Evolutionary conservation across 139 green algal species (phyloP).

Genomic region (Klebsormidium nitens): DNA sequence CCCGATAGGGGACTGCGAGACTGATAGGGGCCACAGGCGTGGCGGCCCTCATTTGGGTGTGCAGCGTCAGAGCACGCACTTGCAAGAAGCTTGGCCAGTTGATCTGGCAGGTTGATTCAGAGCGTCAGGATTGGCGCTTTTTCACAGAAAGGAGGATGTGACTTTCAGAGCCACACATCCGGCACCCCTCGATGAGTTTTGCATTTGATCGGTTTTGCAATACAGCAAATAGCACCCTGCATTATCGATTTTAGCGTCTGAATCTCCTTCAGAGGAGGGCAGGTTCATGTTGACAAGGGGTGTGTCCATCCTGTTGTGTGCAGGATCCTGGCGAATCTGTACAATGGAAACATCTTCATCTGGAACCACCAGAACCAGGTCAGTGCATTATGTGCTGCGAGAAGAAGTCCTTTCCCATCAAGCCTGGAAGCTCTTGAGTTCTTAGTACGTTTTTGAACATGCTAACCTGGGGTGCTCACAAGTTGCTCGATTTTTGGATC

Average conservation of each 20-base stretch:
- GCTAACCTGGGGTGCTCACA: background rate
- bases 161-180: background rate
- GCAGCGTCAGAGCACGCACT: background rate
- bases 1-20: background rate
- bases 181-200: background rate
- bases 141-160: background rate
- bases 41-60: background rate
- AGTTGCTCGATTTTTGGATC: background rate
- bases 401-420: background rate
- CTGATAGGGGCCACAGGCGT: background rate
- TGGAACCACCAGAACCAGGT: constrained; percentile 87
- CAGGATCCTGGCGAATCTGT: constrained; percentile 88
- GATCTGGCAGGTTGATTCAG: constrained; percentile 4
- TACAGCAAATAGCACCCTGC: background rate
- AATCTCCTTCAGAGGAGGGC: background rate
- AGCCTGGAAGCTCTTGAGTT: background rate
- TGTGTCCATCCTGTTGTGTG: background rate
- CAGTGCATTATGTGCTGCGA: background rate
- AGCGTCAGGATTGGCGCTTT: background rate
- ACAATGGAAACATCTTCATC: constrained; percentile 95
- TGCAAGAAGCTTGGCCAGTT: background rate
- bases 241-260: background rate
- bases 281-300: constrained; percentile 37
- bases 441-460: background rate
- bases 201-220: background rate